These are phyloP conservation scores for Panaeolus cyanescens DNA, from an alignment of 768 basidiomycete species.

Conservation along the genomic window DNA sequence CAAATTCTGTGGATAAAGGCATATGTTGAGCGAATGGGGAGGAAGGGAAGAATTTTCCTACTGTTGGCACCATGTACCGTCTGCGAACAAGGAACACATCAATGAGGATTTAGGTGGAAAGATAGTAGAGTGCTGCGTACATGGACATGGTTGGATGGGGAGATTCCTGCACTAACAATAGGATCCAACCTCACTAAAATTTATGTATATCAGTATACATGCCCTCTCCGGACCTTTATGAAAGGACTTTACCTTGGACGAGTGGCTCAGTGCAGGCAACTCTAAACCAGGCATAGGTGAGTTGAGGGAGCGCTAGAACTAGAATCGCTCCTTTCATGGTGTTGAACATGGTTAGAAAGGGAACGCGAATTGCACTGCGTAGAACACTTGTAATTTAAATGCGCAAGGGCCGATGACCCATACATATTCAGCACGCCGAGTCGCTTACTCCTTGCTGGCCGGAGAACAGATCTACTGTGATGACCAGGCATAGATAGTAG, in stretches of 20 bases:
- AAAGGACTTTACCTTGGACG: constrained; percentile 38
- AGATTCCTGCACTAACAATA: constrained; percentile 32
- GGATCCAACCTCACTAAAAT: constrained; percentile 39
- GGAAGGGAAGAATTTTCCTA: constrained; percentile 14
- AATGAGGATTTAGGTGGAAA: neutral
- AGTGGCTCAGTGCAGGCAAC: constrained; percentile 42
- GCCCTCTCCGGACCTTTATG: too few species aligned
- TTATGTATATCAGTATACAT: neutral
- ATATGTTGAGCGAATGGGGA: neutral
- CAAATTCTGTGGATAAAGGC: constrained; percentile 31
- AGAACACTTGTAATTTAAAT: neutral
- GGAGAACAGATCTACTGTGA: neutral
- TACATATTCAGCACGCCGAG: neutral
- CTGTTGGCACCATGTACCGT: constrained; percentile 41
- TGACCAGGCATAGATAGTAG: neutral
- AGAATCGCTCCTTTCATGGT: neutral
- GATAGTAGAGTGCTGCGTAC: constrained; percentile 19
- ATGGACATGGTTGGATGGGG: constrained; percentile 42
- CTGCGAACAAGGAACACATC: constrained; percentile 14
- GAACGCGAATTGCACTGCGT: neutral
- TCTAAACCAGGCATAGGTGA: constrained; percentile 38
- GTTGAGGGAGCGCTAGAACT: neutral
- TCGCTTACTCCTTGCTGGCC: neutral
- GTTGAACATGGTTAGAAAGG: neutral
- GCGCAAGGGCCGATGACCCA: neutral